Evolutionary conservation across 768 basidiomycete genomes (phyloP), one percentile per base, ranked within the genome.

Genomic region (Lactifluus subvellereus): DNA sequence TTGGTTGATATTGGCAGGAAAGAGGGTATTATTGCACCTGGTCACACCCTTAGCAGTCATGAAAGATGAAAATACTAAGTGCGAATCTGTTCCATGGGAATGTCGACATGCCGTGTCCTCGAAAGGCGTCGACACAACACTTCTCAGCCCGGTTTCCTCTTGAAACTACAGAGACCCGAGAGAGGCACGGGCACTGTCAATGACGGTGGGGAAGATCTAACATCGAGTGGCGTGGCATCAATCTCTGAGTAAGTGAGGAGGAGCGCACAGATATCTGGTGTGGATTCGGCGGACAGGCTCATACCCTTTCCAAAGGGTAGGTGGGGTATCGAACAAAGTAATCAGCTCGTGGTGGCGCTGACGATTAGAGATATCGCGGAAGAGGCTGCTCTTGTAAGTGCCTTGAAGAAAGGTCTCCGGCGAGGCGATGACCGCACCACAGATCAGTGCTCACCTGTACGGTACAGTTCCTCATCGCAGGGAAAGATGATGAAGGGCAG

Each of bases 191-290:
- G 82, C 82, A 84, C 82, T 84, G 82, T 77, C 77, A 74, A 76
- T 82, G 77, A 82, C 72, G 81, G 83, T 84, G 63, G 74, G 72
- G 69, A 22, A 63, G 61, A 45, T 70, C 77, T 73, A 53, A 74
- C 82, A 77, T 79, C 82, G 83, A 74, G 77, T 82, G 83, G 82
- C 82, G 82, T 84, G 82, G 82, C 82, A 83, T 80, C 72, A 76
- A 77, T 79, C 18, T 77, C 75, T 56, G 84, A 73, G 64, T 78
- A 84, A 1, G 77, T 75, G 13, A 78, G 76, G 30, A 84, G 68
- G 40, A 82, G 71, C 0, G 79, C 78, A 67, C 78, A 77, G 45
- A 81, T 71, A 61, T 79, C 77, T 1, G 79, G 72, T 65, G 77
- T 79, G 1, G 72, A 64, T 59, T 68, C 69, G 32, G 60, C 59